phyloP scores from a whole-genome alignment of 2,329 filamentous ascomycete genomes.

The Ophiostoma angusticollis region DNA sequence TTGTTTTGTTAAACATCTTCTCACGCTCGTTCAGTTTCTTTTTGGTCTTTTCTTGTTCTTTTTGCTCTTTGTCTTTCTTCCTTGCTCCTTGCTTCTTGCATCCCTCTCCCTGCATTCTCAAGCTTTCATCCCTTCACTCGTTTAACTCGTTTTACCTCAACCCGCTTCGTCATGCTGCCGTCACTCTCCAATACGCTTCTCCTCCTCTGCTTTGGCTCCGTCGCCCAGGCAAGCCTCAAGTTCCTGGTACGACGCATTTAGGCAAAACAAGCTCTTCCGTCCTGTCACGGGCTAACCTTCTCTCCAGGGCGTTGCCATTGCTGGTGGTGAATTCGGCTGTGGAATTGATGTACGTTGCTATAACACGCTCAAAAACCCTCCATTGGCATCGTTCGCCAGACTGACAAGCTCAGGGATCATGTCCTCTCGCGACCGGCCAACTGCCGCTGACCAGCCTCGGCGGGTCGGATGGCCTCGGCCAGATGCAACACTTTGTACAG shows the following conservation, averaged over 20 bases:
- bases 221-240: background rate
- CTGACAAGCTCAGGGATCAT: slow-evolving; percentile 21
- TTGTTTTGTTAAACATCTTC: no score
- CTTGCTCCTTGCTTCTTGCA: no score
- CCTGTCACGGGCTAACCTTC: background rate
- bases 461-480: slow-evolving; percentile 25
- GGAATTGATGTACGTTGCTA: slow-evolving; percentile 20
- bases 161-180: no score
- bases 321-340: slow-evolving; percentile 37
- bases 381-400: no score
- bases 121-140: no score
- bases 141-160: no score
- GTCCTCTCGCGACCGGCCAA: slow-evolving; percentile 19
- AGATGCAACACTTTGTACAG: slow-evolving; percentile 44
- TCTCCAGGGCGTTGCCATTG: slow-evolving; percentile 20
- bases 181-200: background rate
- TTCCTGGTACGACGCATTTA: background rate
- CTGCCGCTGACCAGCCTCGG: slow-evolving; percentile 21
- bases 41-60: no score
- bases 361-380: no score
- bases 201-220: background rate
- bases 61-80: no score
- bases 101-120: no score
- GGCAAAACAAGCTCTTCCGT: no score
- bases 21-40: no score